Evolutionary conservation across 2,329 filamentous ascomycete species (phyloP), one percentile per base, ranked within the genome.

Genomic region (Fusarium luffae): DNA sequence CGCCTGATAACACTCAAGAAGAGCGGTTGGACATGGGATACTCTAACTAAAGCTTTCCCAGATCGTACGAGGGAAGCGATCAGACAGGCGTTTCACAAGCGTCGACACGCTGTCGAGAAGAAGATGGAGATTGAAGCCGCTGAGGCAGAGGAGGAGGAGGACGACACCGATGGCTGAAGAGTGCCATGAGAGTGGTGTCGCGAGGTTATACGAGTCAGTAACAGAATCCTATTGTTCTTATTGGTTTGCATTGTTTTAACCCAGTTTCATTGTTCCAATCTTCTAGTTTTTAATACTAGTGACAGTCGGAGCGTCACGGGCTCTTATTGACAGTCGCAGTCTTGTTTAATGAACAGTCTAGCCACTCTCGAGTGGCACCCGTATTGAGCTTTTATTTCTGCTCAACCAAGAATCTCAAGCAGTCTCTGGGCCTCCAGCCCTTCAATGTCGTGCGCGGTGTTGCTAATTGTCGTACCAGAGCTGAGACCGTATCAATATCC

Each of bases 41-140:
- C 11, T 10, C 28, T 65, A 37, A 59, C 19, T 1, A 13, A 4
- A 12, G 13, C 34, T 6, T 66, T 66, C 4, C 48, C 61, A 12
- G 9, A 48, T 4, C 42, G 63, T 2, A 66, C 63, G 18, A 30
- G 34, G 4, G 47, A 60, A 10, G 54, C 61, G 2, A 21, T 60
- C 7, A 66, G 52, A 14, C 61, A 66, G 23, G 32, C 61, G 18
- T 66, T 66, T 8, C 61, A 59, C 9, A 66, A 66, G 19, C 61
- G 63, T 4, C 37, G 63, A 3, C 40, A 66, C 9, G 19, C 47
- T 6, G 16, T 52, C 5, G 63, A 66, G 25, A 12, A 13, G 0
- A 28, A 54, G 23, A 66, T 66, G 54, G 7, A 43, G n/a, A 32
- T n/a, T 1, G 61, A 66, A 25, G 42, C 47, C 1, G 21, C 14